Conservation (phyloP, 2,329 filamentous ascomycete species). For the Daldinia sp. region DNA sequence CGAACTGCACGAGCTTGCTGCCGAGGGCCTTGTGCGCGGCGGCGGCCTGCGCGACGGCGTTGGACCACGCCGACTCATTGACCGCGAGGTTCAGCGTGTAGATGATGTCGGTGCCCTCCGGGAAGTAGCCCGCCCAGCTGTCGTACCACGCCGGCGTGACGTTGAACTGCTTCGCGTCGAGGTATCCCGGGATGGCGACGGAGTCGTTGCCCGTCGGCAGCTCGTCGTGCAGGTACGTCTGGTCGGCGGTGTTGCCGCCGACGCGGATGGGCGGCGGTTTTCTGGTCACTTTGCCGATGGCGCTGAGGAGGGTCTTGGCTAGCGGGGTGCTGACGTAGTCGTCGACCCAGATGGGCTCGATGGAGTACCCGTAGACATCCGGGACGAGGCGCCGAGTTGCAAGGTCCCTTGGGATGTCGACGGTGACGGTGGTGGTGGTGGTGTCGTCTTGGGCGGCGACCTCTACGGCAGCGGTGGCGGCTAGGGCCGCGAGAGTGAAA, state of each 20-base stretch:
- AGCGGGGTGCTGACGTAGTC: constrained; percentile 49
- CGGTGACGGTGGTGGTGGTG: constrained; percentile 1
- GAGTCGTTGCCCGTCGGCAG: constrained; percentile 49
- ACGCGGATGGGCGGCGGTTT: constrained; percentile 52
- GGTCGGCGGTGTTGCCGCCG: constrained; percentile 53
- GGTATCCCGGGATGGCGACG: constrained; percentile 45
- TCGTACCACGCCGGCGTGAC: constrained; percentile 52
- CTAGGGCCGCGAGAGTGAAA: constrained; percentile 15
- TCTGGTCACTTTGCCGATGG: constrained; percentile 49
- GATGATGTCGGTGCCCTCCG: constrained; percentile 49
- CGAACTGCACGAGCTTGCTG: constrained; percentile 48
- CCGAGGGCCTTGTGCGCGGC: constrained; percentile 50
- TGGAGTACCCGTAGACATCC: constrained; percentile 53
- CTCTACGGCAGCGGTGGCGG: constrained; percentile 16
- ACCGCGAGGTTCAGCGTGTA: constrained; percentile 53
- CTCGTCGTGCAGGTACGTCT: constrained; percentile 50
- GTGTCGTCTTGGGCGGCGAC: constrained; percentile 36
- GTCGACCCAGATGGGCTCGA: constrained; percentile 53
- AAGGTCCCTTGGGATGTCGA: constrained; percentile 47
- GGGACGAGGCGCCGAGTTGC: constrained; percentile 46
- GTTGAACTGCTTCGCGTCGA: constrained; percentile 47
- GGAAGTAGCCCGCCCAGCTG: constrained; percentile 52
- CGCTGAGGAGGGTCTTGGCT: constrained; percentile 46
- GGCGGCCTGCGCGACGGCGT: constrained; percentile 49
- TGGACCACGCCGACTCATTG: constrained; percentile 50